phyloP scores from a whole-genome alignment of 306 rosid genomes.

The Medicago ruthenica region DNA sequence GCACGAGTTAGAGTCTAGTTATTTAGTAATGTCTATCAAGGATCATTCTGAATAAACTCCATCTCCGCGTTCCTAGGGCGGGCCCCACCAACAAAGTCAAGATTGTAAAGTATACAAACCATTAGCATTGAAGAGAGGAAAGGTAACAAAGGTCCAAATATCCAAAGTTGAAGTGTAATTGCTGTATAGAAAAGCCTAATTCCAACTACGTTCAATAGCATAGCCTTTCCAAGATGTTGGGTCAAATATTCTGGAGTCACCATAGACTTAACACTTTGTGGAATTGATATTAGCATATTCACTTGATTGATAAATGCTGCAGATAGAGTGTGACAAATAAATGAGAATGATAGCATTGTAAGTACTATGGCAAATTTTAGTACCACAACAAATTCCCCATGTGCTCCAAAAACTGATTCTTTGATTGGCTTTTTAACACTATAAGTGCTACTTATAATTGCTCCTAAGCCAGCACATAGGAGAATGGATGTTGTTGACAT shows the following conservation, averaged over 20 bases:
- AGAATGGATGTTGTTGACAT: conserved; percentile 42
- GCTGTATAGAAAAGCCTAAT: conserved; percentile 70
- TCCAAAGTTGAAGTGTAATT: conserved; percentile 71
- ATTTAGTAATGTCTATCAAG: too few relatives aligned
- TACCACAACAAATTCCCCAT: conserved; percentile 13
- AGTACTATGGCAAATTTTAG: conserved; percentile 22
- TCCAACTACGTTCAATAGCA: conserved; percentile 48
- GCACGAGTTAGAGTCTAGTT: too few relatives aligned
- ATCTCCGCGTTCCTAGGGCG: neutral
- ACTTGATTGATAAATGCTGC: conserved; percentile 27
- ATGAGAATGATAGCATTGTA: conserved; percentile 10
- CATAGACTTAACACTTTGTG: conserved; percentile 33
- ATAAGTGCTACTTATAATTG: conserved; percentile 42
- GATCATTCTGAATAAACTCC: neutral
- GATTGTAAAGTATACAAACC: conserved; percentile 66
- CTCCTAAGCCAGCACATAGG: conserved; percentile 40
- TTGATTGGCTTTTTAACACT: conserved; percentile 21
- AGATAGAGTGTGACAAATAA: conserved; percentile 17
- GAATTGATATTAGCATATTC: conserved; percentile 29
- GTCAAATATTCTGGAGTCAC: conserved; percentile 31
- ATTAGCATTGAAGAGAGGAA: conserved; percentile 56
- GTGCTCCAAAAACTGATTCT: conserved; percentile 32
- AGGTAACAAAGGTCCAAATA: conserved; percentile 77
- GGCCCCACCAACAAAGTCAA: conserved; percentile 57
- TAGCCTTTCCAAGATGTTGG: conserved; percentile 16